These are phyloP conservation scores for Ophiocordyceps unilateralis DNA, from an alignment of 2,329 filamentous ascomycete genomes.

Conservation along the genomic window DNA sequence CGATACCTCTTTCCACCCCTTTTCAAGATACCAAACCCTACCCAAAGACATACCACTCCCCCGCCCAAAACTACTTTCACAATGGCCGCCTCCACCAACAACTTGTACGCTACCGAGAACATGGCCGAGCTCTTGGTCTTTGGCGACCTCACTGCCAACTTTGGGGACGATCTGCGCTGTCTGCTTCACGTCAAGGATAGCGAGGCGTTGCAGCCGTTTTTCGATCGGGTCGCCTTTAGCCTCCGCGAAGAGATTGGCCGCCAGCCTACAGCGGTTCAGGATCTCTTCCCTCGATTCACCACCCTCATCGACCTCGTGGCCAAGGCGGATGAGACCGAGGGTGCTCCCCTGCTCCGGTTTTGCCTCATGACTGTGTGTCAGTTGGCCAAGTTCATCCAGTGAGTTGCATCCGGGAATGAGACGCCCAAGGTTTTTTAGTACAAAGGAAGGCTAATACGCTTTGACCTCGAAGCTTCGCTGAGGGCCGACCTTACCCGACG, in stretches of 20 bases:
- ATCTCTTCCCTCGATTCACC: slow-evolving; percentile 10
- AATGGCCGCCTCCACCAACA: not conserved
- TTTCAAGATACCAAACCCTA: not conserved
- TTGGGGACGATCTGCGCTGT: slow-evolving; percentile 6
- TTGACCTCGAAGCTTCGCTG: slow-evolving; percentile 2
- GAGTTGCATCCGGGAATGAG: slow-evolving; percentile 1
- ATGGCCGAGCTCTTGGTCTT: slow-evolving; percentile 6
- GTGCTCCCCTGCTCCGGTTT: slow-evolving; percentile 6
- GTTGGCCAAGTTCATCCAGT: slow-evolving; percentile 10
- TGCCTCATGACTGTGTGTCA: slow-evolving; percentile 9
- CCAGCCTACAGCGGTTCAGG: slow-evolving; percentile 4
- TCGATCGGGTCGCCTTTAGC: slow-evolving; percentile 7
- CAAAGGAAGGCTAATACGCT: not conserved
- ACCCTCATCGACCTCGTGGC: slow-evolving; percentile 10
- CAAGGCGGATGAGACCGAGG: slow-evolving; percentile 6
- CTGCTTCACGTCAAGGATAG: slow-evolving; percentile 9
- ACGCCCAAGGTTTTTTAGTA: no score
- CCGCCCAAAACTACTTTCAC: not conserved
- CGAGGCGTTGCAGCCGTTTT: slow-evolving; percentile 8
- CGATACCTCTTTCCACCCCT: no score
- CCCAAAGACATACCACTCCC: not conserved
- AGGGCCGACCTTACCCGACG: slow-evolving; percentile 6
- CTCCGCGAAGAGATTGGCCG: slow-evolving; percentile 8
- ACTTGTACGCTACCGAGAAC: not conserved
- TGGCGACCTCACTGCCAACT: slow-evolving; percentile 9